Base-by-base conservation (phyloP, 208 protist genomes). In the Leptomonas seymouri region DNA sequence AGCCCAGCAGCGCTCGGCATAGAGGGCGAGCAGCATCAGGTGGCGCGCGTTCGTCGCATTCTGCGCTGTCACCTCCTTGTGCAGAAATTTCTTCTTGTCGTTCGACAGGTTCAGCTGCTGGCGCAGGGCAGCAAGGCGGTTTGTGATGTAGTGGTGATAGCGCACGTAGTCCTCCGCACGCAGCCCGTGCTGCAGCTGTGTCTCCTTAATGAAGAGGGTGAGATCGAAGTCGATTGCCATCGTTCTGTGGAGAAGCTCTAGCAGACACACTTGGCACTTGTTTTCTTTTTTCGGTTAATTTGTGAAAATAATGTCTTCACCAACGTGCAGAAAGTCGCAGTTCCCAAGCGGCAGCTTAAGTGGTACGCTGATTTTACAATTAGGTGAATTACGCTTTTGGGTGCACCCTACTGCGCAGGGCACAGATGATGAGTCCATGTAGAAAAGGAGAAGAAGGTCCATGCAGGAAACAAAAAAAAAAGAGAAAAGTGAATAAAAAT, bases 1-100 rank as follows among this genome's bases (percentile, higher is more conserved):
- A 14, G 90, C 86, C 90, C 90, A 96, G 76, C 87, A 93, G 20
- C 90, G 85, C 78, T 96, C 90, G 20, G 86, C 84, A 71, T 89
- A 93, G 46, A 96, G 77, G 39, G 83, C 78, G 23, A 93, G 78
- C 28, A 96, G 71, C 76, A 93, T 89, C 20, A 96, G 64, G 61
- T 93, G 86, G 1, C 86, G 84, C 11, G 71, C 67, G 54, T 88
- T 78, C 50, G 73, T 90, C 3, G 86, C 86, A 63, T 81, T 93
- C 48, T 74, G 59, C 48, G 71, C 57, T 14, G 86, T 93, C 27
- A 96, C 78, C 46, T 91, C 84, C 72, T 91, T 90, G 66, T 76
- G 69, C 1, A 91, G 77, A 66, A 96, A 95, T 62, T 83, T 88
- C 64, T 93, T 93, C 65, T 86, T 77, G 62, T 93, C 84, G 28